Base-by-base conservation (phyloP, 805 yeast species). In the Saccharomycopsis amapae region DNA sequence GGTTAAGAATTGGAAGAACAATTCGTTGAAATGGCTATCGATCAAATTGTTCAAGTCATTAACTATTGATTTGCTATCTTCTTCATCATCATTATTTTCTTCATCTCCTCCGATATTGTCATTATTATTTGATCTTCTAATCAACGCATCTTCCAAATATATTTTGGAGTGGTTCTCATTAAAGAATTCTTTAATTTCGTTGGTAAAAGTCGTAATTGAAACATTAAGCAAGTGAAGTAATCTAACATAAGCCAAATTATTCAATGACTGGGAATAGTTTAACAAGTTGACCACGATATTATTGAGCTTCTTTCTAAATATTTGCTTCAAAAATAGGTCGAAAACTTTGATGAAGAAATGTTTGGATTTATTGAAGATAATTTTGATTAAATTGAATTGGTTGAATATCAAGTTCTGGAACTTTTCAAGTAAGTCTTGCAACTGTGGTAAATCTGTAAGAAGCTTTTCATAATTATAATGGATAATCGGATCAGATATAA, bases 281-380 rank as follows among this genome's bases (percentile, higher is more conserved):
- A 88, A 62, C 26, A 85, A 65, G 1, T 73, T 63, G 50, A 78
- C 79, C 15, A 80, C 19, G 5, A 45, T 24, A 19, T 22, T 19
- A 20, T 19, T 34, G n/a, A 51, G n/a, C 25, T 48, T 45, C 67
- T 55, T 76, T 70, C 17, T 75, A 68, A 52, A 75, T 73, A 26
- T 82, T 64, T 53, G 85, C 73, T 61, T 85, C 90, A 0, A 82
- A 88, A 62, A 81, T 85, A 9, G 84, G 69, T 55, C 95, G 24
- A 51, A 44, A n/a, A 51, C 34, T 73, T 57, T 83, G 85, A 30
- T 85, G 66, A 57, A 90, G 82, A 3, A 81, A 71, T 41, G 76
- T 73, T 36, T 87, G 60, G 1, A 88, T 96, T 28, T 73, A 71
- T 70, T 76, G 58, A 93, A 93, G 1, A 88, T 90, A 42, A 78